Conservation (phyloP, 768 basidiomycete genomes). For the Solioccasus polychromus region DNA sequence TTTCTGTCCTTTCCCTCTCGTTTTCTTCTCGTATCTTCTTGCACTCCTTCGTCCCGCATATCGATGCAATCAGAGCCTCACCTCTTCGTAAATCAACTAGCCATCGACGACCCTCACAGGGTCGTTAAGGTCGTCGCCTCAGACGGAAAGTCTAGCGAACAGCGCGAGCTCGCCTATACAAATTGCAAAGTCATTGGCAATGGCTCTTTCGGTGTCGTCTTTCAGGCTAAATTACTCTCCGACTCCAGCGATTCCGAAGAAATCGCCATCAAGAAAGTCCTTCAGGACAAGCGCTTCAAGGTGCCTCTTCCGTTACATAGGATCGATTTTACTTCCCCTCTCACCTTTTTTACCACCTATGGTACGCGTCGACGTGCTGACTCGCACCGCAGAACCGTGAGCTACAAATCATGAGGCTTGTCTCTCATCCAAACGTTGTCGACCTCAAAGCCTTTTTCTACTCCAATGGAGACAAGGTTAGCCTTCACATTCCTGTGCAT, state of each 20-base stretch:
- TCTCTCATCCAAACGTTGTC: slow-evolving; percentile 96
- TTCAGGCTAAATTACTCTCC: slow-evolving; percentile 84
- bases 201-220: slow-evolving; percentile 98
- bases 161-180: slow-evolving; percentile 87
- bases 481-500: slow-evolving; percentile 17
- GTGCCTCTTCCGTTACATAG: slow-evolving; percentile 41
- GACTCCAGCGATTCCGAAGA: slow-evolving; percentile 68
- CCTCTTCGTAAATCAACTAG: slow-evolving; percentile 37
- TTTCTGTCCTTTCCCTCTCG: slow-evolving; percentile 28
- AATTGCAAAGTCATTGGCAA: slow-evolving; percentile 99
- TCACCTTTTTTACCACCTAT: neutral
- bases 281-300: slow-evolving; percentile 99
- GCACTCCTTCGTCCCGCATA: slow-evolving; percentile 10
- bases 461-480: slow-evolving; percentile 97
- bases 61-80: slow-evolving; percentile 29
- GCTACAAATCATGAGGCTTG: slow-evolving; percentile 97
- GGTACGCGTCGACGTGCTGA: slow-evolving; percentile 15
- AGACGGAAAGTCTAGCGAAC: slow-evolving; percentile 90
- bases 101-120: slow-evolving; percentile 95
- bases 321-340: slow-evolving; percentile 9
- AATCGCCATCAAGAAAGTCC: slow-evolving; percentile 99
- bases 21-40: slow-evolving; percentile 38
- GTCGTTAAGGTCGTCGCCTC: slow-evolving; percentile 93
- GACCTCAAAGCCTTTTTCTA: slow-evolving; percentile 99
- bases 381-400: slow-evolving; percentile 80